Percentiles rank a stretch among this genome's conserved stretches.
Evolutionary conservation across 2,329 filamentous ascomycete species (phyloP).

Genomic region (Fusarium torulosum): DNA sequence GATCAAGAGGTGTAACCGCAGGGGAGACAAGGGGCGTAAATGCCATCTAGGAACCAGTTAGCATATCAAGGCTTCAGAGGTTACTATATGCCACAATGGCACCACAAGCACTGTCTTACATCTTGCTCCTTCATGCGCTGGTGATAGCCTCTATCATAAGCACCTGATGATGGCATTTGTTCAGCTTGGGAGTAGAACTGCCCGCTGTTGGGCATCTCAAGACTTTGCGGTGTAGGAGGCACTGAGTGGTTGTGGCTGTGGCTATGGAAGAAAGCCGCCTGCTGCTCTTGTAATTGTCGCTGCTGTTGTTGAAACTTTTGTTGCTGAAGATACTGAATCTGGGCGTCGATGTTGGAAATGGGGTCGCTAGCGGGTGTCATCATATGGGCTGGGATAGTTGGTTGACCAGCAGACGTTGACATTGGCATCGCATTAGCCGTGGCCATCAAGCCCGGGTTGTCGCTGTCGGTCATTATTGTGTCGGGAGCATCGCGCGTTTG

Average conservation of each 20-base stretch:
- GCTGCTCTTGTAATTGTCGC: constrained; percentile 69
- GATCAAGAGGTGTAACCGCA: constrained; percentile 84
- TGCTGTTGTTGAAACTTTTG: constrained; percentile 73
- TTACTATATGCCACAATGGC: background rate
- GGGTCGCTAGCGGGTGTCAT: constrained; percentile 63
- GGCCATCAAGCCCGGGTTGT: constrained; percentile 50
- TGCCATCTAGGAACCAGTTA: constrained; percentile 66
- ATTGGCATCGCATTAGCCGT: constrained; percentile 57
- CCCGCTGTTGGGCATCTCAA: constrained; percentile 73
- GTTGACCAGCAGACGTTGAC: constrained; percentile 60
- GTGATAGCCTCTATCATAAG: constrained; percentile 74
- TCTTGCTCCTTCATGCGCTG: constrained; percentile 77
- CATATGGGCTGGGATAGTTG: constrained; percentile 61
- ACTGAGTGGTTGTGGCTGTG: constrained; percentile 72
- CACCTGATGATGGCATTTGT: constrained; percentile 65
- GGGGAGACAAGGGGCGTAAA: constrained; percentile 87
- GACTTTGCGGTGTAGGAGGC: constrained; percentile 83
- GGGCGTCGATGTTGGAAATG: constrained; percentile 72
- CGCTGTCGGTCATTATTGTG: constrained; percentile 54
- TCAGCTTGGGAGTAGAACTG: constrained; percentile 72
- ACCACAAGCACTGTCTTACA: constrained; percentile 55
- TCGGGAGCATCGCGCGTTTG: constrained; percentile 51
- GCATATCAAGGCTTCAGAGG: constrained; percentile 5
- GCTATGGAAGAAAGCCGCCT: constrained; percentile 65
- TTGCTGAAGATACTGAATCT: constrained; percentile 74